A percentile compares a stretch with the other conserved stretches of the same genome.
These are phyloP conservation scores for Forsythia viridissima DNA, from an alignment of 257 asterid genomes.

Conservation along the genomic window DNA sequence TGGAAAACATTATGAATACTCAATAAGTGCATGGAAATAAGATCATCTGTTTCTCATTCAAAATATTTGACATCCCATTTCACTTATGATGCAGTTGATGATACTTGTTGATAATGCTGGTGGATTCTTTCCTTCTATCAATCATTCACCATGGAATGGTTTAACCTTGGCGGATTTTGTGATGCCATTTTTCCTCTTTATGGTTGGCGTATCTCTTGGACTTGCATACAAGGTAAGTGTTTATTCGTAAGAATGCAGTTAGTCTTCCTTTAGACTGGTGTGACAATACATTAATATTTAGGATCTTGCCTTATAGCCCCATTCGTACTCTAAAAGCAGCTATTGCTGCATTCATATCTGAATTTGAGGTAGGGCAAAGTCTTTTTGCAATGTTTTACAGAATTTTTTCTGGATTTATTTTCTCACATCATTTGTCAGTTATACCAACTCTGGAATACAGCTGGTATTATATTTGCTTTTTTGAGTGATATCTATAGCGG, in stretches of 20 bases:
- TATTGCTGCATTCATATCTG: neutral
- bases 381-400: neutral
- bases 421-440: neutral
- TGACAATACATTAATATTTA: neutral
- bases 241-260: neutral
- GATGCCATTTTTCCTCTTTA: constrained; percentile 78
- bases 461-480: neutral
- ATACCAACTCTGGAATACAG: neutral
- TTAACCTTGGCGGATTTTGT: constrained; percentile 74
- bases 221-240: constrained; percentile 65
- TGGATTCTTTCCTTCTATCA: constrained; percentile 60
- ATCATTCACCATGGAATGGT: constrained; percentile 80
- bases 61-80: neutral
- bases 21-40: neutral
- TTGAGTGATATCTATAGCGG: neutral
- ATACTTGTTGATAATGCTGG: constrained; percentile 71
- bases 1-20: neutral
- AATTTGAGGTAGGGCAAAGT: neutral
- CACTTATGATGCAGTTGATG: constrained; percentile 53
- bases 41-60: constrained; percentile 7
- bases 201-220: constrained; percentile 73
- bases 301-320: neutral
- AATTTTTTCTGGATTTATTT: neutral
- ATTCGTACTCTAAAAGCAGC: neutral
- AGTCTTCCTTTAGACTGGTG: neutral